Conservation (phyloP, 345 rosid genomes). For the Turnera subulata region DNA sequence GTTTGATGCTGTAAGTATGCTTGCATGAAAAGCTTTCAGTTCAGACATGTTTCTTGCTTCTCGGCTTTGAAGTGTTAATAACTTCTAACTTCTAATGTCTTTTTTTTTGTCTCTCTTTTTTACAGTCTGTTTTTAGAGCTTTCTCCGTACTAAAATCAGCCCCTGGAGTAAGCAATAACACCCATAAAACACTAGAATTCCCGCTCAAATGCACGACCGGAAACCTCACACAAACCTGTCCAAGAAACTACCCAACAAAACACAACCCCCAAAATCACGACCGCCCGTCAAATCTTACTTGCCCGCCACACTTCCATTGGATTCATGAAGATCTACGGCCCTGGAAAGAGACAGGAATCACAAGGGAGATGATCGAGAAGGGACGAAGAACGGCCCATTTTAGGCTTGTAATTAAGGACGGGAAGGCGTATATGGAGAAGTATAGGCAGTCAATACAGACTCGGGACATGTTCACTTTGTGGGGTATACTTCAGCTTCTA, state of each 20-base stretch:
- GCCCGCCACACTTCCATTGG: conserved; percentile 37
- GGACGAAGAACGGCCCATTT: conserved; percentile 23
- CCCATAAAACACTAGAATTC: not conserved
- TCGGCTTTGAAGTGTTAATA: too few species aligned
- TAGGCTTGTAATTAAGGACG: conserved; percentile 29
- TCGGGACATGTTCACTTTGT: conserved; percentile 31
- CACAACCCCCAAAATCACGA: conserved; percentile 19
- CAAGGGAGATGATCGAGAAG: conserved; percentile 23
- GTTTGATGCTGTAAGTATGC: too few species aligned
- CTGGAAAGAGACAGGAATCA: conserved; percentile 31
- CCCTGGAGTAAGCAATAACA: too few species aligned
- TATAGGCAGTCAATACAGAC: conserved; percentile 27
- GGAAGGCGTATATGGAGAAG: conserved; percentile 32
- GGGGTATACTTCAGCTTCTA: conserved; percentile 40
- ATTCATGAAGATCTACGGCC: conserved; percentile 36
- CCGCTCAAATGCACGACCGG: not conserved
- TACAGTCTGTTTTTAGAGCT: not conserved
- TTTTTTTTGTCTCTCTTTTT: not conserved
- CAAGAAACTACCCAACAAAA: conserved; percentile 34
- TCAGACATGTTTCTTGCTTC: too few species aligned
- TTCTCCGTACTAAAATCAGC: not conserved
- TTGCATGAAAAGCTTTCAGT: too few species aligned
- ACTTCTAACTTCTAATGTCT: too few species aligned
- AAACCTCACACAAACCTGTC: conserved; percentile 19
- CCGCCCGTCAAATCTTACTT: conserved; percentile 9